phyloP scores from a whole-genome alignment of 179 eudicot species.

The Silene coronaria region DNA sequence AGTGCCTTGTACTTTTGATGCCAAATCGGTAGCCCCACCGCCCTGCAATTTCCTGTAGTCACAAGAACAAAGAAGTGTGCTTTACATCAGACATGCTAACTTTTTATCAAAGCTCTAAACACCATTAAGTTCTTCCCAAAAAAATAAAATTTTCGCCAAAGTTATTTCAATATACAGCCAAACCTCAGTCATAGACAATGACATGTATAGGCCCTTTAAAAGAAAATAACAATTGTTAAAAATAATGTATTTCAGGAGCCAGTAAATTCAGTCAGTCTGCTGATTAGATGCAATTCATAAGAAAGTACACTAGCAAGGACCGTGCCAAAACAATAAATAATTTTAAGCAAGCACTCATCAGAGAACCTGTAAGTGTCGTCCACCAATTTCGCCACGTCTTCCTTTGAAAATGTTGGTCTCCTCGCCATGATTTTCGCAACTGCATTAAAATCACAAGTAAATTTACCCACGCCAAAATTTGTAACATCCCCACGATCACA shows the following conservation, averaged over 20 bases:
- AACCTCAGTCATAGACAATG: neutral
- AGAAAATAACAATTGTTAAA: neutral
- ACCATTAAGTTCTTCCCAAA: neutral
- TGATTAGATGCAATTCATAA: neutral
- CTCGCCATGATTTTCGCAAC: conserved; percentile 75
- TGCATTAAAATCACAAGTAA: conserved; percentile 25
- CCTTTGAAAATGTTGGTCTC: conserved; percentile 60
- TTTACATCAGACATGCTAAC: neutral
- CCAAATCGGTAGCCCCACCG: conserved; percentile 74
- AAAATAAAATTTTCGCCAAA: neutral
- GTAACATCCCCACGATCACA: neutral
- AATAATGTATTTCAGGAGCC: neutral
- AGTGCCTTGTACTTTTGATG: conserved; percentile 51
- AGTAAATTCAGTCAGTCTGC: neutral
- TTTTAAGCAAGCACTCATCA: neutral
- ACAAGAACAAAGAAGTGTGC: conserved; percentile 8
- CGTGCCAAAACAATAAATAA: neutral
- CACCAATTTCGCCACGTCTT: conserved; percentile 68
- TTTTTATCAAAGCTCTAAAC: neutral
- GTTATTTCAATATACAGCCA: neutral
- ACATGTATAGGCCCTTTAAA: neutral
- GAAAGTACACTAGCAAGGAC: neutral
- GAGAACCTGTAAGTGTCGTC: conserved; percentile 84
- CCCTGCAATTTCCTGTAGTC: conserved; percentile 71
- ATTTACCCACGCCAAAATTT: neutral